Percentiles rank a stretch among this genome's conserved stretches.
Conservation (phyloP, 306 rosid species). For the Datisca glomerata region DNA sequence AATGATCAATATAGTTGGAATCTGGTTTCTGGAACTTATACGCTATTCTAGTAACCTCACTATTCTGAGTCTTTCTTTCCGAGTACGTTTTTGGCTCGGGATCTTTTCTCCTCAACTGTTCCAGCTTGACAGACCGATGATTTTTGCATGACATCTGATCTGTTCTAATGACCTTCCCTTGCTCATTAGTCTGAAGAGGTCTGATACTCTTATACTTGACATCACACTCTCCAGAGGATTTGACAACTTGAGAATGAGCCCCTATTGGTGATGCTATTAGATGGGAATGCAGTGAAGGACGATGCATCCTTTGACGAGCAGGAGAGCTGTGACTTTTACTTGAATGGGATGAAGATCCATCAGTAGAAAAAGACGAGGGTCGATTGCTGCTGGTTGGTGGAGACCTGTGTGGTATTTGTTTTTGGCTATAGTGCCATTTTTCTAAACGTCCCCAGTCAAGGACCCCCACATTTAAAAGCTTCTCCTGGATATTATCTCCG, state of each 20-base stretch:
- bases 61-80: conserved; percentile 26
- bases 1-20: conserved; percentile 19
- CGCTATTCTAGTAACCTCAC: conserved; percentile 23
- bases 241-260: conserved; percentile 23
- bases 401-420: conserved; percentile 27
- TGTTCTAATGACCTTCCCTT: conserved; percentile 22
- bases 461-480: conserved; percentile 78
- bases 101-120: conserved; percentile 23
- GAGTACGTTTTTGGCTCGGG: conserved; percentile 16
- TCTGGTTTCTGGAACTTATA: conserved; percentile 24
- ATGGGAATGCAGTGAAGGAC: conserved; percentile 46
- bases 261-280: conserved; percentile 23
- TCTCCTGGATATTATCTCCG: conserved; percentile 49
- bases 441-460: conserved; percentile 85
- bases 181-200: conserved; percentile 12
- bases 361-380: conserved; percentile 38
- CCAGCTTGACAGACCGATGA: conserved; percentile 15
- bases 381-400: conserved; percentile 40
- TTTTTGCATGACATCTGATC: conserved; percentile 26
- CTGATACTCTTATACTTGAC: conserved; percentile 26
- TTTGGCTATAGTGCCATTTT: conserved; percentile 55
- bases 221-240: conserved; percentile 21
- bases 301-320: conserved; percentile 27
- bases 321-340: conserved; percentile 45
- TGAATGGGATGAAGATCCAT: conserved; percentile 40